Evolutionary conservation across 169 alveolate genomes (phyloP), one percentile per base, ranked within the genome.

Genomic region (Cyclospora cayetanensis): DNA sequence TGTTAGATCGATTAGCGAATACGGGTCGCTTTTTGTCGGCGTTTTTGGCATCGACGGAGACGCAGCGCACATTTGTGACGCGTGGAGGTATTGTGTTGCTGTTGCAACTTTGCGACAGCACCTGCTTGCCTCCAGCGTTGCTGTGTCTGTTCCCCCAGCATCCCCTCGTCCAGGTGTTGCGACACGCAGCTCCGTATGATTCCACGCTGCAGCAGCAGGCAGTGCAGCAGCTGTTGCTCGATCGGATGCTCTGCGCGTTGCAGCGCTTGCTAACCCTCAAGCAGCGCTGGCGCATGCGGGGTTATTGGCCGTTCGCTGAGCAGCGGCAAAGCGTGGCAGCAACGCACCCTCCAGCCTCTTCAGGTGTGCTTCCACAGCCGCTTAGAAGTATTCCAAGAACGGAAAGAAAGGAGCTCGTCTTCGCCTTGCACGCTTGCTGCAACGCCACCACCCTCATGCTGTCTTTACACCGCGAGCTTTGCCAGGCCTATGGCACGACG

Each of bases 201-300:
- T 66, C 85, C n/a, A 46, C 92, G 53, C 63, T 70, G 63, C 92
- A 77, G 68, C 92, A 87, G 60, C 92, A 66, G 20, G 86, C 80
- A 5, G 86, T 87, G 74, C 92, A 87, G 77, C 92, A 66, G 68
- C 92, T 87, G 43, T 77, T 87, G 35, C 92, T 87, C 18, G 85
- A 35, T 66, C 22, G 80, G 50, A 80, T 27, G 42, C 41, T 31
- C 41, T 39, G 25, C 41, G 65, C 79, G 31, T 66, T 52, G 89
- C 89, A 79, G 89, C 89, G 72, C 29, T 72, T 79, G 50, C 89
- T 79, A 18, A n/a, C 89, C 29, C 72, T 79, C 25, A 43, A 50
- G 52, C 89, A 46, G 72, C 89, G 89, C 74, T 79, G 89, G 89
- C 70, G 37, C 7, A 18, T 2, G 25, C 63, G 35, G 34, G 74